phyloP scores from a whole-genome alignment of 2,329 filamentous ascomycete genomes.

The Drechslerella stenobrocha region DNA sequence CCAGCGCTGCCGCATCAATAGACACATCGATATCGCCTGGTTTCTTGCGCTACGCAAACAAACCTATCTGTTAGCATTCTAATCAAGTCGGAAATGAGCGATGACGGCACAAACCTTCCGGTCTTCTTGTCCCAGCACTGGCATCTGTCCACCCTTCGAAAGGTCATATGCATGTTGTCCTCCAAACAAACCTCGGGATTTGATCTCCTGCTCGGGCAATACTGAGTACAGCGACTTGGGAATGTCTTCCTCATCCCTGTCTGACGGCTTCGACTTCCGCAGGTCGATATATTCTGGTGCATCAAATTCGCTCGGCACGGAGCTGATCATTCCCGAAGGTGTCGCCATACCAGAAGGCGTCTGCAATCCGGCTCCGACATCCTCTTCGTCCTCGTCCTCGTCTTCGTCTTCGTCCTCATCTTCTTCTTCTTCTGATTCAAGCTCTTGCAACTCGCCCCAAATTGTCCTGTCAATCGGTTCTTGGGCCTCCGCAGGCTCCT shows the following conservation, averaged over 20 bases:
- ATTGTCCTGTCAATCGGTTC: constrained; percentile 83
- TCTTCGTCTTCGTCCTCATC: constrained; percentile 72
- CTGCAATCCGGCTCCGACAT: constrained; percentile 67
- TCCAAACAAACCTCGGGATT: constrained; percentile 91
- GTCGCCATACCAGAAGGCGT: constrained; percentile 79
- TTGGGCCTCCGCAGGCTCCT: constrained; percentile 66
- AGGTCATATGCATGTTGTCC: constrained; percentile 93
- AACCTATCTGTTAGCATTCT: constrained; percentile 1
- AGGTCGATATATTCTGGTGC: constrained; percentile 68
- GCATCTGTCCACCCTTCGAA: constrained; percentile 64
- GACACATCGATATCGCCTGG: constrained; percentile 92
- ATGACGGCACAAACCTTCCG: constrained; percentile 61
- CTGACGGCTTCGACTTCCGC: constrained; percentile 74
- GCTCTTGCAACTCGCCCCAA: constrained; percentile 71
- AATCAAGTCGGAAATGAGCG: neutral
- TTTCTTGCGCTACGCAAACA: constrained; percentile 70
- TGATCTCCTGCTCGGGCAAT: constrained; percentile 82
- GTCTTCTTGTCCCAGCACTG: constrained; percentile 78
- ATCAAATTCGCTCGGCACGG: constrained; percentile 72
- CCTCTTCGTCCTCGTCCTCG: constrained; percentile 66
- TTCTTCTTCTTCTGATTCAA: constrained; percentile 68
- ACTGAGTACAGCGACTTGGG: constrained; percentile 85
- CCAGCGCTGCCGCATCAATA: constrained; percentile 80
- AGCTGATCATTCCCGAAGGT: constrained; percentile 76
- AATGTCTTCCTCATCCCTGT: constrained; percentile 54